Evolutionary conservation across 2,329 filamentous ascomycete species (phyloP).

Genomic region (Colletotrichum falcatum): DNA sequence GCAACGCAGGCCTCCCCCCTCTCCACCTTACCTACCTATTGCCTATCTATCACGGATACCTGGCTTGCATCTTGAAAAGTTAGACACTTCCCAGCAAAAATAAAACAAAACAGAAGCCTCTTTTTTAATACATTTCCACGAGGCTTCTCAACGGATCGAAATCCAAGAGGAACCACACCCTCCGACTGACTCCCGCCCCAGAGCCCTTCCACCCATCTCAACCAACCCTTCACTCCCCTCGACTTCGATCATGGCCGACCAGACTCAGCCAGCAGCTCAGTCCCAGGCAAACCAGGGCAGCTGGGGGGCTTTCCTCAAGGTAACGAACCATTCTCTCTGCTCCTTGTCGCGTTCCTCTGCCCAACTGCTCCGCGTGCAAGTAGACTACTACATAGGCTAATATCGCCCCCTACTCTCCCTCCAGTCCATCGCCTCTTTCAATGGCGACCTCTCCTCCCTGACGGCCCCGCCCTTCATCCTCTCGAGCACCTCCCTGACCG

Average conservation of each 20-base stretch:
- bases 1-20: neutral
- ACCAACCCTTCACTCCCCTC: neutral
- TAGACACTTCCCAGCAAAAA: neutral
- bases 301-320: conserved; percentile 39
- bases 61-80: neutral
- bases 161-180: neutral
- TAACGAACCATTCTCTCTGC: neutral
- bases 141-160: neutral
- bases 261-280: conserved; percentile 30
- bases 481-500: conserved; percentile 80
- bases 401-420: neutral
- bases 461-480: conserved; percentile 88
- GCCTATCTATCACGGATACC: no score
- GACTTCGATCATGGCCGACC: conserved; percentile 17
- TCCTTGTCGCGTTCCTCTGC: neutral
- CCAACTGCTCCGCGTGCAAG: neutral
- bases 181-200: neutral
- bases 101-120: neutral
- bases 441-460: conserved; percentile 82
- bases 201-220: neutral
- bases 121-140: neutral
- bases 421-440: conserved; percentile 83
- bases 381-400: neutral
- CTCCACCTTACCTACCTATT: no score
- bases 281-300: conserved; percentile 29